phyloP scores from a whole-genome alignment of 2,329 filamentous ascomycete species.

The Daldinia eschscholtzii region DNA sequence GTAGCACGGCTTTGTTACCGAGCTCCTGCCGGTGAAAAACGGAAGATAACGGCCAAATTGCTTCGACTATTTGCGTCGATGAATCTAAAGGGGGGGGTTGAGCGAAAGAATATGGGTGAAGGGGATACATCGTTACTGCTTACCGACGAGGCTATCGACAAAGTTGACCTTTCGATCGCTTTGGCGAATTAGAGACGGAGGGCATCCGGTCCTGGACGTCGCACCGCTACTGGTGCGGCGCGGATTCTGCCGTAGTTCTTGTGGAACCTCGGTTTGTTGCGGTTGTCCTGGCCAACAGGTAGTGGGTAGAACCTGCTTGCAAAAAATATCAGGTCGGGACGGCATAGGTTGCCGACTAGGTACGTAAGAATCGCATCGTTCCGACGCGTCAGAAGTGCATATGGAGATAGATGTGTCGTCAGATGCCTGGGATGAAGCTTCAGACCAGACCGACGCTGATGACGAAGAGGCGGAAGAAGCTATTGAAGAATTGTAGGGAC shows the following conservation, averaged over 20 bases:
- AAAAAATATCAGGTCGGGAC: conserved; percentile 51
- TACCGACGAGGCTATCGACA: conserved; percentile 97
- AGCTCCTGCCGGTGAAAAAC: conserved; percentile 80
- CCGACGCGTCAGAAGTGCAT: conserved; percentile 67
- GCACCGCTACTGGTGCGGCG: conserved; percentile 68
- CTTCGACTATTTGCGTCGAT: conserved; percentile 95
- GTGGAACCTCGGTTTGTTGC: conserved; percentile 62
- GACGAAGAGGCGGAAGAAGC: conserved; percentile 82
- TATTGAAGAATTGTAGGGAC: conserved; percentile 77
- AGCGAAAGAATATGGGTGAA: conserved; percentile 47
- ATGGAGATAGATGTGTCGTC: conserved; percentile 75
- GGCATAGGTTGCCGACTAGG: conserved; percentile 51
- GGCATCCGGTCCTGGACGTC: conserved; percentile 69
- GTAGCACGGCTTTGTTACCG: conserved; percentile 82
- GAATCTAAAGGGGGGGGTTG: conserved; percentile 75
- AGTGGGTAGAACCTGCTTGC: conserved; percentile 50
- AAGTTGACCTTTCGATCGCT: conserved; percentile 93
- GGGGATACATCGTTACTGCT: conserved; percentile 62
- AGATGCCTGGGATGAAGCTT: conserved; percentile 76
- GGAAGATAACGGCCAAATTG: conserved; percentile 94
- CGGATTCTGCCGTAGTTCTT: conserved; percentile 74
- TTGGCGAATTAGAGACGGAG: conserved; percentile 85
- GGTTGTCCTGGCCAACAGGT: conserved; percentile 53
- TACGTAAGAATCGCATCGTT: conserved; percentile 61
- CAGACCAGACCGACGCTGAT: conserved; percentile 82